Evolutionary conservation across 1,284 basidiomycete species (phyloP).

Genomic region (Cryptococcus depauperatus): DNA sequence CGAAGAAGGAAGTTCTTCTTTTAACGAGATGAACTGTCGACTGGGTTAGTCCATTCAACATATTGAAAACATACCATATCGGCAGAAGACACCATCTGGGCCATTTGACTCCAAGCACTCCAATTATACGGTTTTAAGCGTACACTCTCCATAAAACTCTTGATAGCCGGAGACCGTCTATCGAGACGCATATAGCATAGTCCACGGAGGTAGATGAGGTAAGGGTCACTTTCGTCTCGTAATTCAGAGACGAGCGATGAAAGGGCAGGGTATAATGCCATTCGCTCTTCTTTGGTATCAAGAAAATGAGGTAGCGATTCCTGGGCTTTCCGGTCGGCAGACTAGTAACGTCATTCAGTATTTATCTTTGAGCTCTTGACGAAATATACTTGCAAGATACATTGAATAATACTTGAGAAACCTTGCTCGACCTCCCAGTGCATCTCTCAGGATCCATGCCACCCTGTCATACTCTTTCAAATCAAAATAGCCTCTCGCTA

Average conservation of each 20-base stretch:
- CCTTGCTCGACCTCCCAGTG: constrained; percentile 60
- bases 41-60: neutral
- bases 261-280: constrained; percentile 63
- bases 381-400: constrained; percentile 61
- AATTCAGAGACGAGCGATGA: constrained; percentile 56
- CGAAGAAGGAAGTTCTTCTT: constrained; percentile 37
- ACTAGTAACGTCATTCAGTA: constrained; percentile 27
- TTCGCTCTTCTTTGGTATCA: constrained; percentile 57
- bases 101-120: constrained; percentile 81
- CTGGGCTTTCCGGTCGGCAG: constrained; percentile 45
- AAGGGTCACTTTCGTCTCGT: constrained; percentile 61
- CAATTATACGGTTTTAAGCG: constrained; percentile 87
- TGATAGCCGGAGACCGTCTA: constrained; percentile 76
- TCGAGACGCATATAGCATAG: constrained; percentile 69
- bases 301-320: constrained; percentile 45
- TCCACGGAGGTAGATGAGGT: constrained; percentile 78
- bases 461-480: constrained; percentile 72
- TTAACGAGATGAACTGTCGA: constrained; percentile 40
- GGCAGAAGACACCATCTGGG: constrained; percentile 72
- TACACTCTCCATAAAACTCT: constrained; percentile 69
- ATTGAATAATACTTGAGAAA: constrained; percentile 75
- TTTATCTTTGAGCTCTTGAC: neutral
- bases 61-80: constrained; percentile 60
- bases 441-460: constrained; percentile 56
- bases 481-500: constrained; percentile 70